phyloP scores from a whole-genome alignment of 2,329 filamentous ascomycete species.

The Exophiala sp. region DNA sequence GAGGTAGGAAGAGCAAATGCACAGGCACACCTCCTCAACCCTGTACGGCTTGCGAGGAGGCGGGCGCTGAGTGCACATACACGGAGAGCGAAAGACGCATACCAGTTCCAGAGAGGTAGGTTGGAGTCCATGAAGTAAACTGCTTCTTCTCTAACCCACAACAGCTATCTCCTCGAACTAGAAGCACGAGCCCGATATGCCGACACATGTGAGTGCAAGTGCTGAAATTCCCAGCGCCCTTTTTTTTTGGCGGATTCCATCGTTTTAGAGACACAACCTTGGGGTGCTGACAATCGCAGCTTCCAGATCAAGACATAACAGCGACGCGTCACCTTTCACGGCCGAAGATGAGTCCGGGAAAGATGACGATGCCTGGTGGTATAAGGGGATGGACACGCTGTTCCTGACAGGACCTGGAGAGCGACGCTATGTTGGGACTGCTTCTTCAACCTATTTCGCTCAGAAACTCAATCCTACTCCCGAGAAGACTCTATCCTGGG shows the following conservation, averaged over 20 bases:
- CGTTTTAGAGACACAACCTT: not conserved
- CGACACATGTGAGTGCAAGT: constrained; percentile 25
- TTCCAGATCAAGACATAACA: constrained; percentile 10
- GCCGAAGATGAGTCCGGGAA: constrained; percentile 26
- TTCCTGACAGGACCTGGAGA: constrained; percentile 36
- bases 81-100: constrained; percentile 36
- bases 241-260: not conserved
- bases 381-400: constrained; percentile 35
- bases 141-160: not conserved
- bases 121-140: not conserved
- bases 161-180: constrained; percentile 34
- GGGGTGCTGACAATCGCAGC: constrained; percentile 1
- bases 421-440: constrained; percentile 35
- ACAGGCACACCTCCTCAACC: constrained; percentile 34
- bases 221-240: not conserved
- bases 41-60: constrained; percentile 34
- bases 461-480: constrained; percentile 33
- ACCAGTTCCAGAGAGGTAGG: constrained; percentile 35
- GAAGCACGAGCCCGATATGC: constrained; percentile 31
- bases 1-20: constrained; percentile 35
- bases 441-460: constrained; percentile 35
- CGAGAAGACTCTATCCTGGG: constrained; percentile 35
- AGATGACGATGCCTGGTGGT: constrained; percentile 39
- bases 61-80: constrained; percentile 33
- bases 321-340: constrained; percentile 16